Percentiles rank a stretch among this genome's conserved stretches.
Conservation (phyloP, 1,139 yeast genomes). For the Pichia sp. region DNA sequence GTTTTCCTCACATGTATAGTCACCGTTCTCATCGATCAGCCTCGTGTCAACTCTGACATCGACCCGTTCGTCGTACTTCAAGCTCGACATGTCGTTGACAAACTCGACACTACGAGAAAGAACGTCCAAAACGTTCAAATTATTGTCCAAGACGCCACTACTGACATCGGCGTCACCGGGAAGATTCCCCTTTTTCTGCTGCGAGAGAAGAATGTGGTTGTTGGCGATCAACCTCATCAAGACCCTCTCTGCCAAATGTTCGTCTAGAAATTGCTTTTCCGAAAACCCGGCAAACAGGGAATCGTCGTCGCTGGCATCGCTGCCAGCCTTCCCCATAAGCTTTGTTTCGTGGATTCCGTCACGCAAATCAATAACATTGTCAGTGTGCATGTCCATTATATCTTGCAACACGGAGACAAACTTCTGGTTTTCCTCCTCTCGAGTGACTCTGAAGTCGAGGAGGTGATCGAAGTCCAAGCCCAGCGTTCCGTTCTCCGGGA, state of each 20-base stretch:
- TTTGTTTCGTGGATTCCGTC: conserved; percentile 78
- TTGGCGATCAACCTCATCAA: conserved; percentile 81
- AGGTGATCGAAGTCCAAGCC: not conserved
- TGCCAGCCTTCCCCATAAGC: not conserved
- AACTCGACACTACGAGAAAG: conserved; percentile 61
- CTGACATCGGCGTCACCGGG: conserved; percentile 26
- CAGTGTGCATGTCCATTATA: conserved; percentile 72
- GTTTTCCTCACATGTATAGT: conserved; percentile 13
- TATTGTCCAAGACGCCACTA: conserved; percentile 69
- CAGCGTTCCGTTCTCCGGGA: conserved; percentile 5
- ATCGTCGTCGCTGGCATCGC: not conserved
- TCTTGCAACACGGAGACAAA: conserved; percentile 51
- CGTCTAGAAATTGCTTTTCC: conserved; percentile 61
- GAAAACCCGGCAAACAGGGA: conserved; percentile 35
- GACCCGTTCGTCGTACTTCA: conserved; percentile 76
- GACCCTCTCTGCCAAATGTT: conserved; percentile 79
- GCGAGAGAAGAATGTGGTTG: conserved; percentile 64
- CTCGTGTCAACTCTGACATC: conserved; percentile 49
- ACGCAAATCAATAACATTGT: conserved; percentile 75
- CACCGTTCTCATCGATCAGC: conserved; percentile 20
- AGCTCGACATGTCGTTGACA: conserved; percentile 74
- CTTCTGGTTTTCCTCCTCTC: conserved; percentile 42
- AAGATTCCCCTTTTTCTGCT: conserved; percentile 1
- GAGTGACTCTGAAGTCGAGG: not conserved
- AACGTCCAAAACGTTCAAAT: conserved; percentile 57